Conservation (phyloP, 192 early-diverging fungal genomes). For the Backusella sp. region DNA sequence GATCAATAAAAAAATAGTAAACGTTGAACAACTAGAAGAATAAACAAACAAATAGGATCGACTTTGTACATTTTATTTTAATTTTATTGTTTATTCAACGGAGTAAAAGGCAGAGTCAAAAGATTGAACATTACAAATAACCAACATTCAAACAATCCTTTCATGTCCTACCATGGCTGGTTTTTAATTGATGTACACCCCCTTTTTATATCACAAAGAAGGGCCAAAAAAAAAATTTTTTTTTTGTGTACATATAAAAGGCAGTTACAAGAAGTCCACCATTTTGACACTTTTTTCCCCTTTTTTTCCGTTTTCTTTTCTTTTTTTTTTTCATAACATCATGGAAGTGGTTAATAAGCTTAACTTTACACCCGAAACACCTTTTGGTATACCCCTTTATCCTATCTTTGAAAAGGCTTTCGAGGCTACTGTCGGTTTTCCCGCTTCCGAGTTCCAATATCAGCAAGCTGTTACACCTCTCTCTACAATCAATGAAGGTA, state of each 20-base stretch:
- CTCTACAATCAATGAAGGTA: slow-evolving; percentile 44
- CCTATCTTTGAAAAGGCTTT: slow-evolving; percentile 48
- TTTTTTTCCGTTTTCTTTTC: neutral
- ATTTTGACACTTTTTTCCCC: neutral
- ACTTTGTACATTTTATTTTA: neutral
- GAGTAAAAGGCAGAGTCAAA: neutral
- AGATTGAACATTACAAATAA: slow-evolving; percentile 4
- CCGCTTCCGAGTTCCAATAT: slow-evolving; percentile 47
- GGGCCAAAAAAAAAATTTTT: neutral
- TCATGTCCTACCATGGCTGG: slow-evolving; percentile 4
- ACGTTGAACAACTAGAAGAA: neutral
- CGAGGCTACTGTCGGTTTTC: slow-evolving; percentile 38
- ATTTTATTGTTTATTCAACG: neutral
- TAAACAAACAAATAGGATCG: neutral
- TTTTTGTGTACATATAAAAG: neutral
- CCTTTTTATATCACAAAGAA: neutral
- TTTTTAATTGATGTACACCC: neutral
- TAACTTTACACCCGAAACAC: slow-evolving; percentile 48
- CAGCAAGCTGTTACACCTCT: slow-evolving; percentile 47
- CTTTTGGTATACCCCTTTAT: slow-evolving; percentile 57
- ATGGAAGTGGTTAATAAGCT: slow-evolving; percentile 37
- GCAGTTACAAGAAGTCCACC: neutral
- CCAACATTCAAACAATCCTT: slow-evolving; percentile 1
- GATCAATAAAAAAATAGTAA: neutral
- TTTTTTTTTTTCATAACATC: neutral